Evolutionary conservation across 352 stramenopile species (phyloP), one percentile per base, ranked within the genome.

Genomic region (Phytophthora aleatoria): DNA sequence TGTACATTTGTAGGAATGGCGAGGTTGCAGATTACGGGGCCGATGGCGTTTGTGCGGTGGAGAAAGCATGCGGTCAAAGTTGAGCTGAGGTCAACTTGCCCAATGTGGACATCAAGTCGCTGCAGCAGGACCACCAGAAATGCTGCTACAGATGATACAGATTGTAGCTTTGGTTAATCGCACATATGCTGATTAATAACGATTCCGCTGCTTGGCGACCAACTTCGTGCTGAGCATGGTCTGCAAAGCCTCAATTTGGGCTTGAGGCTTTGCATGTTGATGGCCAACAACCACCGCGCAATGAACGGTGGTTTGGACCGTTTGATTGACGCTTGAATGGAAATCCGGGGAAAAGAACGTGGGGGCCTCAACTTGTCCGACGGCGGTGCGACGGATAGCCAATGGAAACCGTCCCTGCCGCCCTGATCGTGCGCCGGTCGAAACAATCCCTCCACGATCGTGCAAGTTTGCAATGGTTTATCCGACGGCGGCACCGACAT

Each of bases 401-500:
- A 53, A 53, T 53, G 28, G 47, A 27, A 53, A 39, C 28, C 27
- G 16, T 28, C 20, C 15, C 28, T 50, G 44, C 5, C 30, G 47
- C 16, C 47, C 47, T 53, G 47, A 42, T 24, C 28, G 27, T 52
- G 47, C 13, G 30, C 13, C 31, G n/a, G 50, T 35, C 16, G 16
- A 50, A 39, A 20, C 11, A 6, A 44, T 45, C 53, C 38, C 52
- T 60, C 16, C 10, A 15, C 53, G 42, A 59, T 50, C 20, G 15
- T 50, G 53, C 41, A 44, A 54, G 11, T 31, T 41, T 41, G 35
- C 35, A 41, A 6, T 16, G 35, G 44, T 38, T 69, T 69, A 11
- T 69, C 61, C 61, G 61, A 69, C 61, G 61, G 54, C 61, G 61
- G 52, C 52, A 24, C 24, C 41, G 33, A 42, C 20, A 44, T 62